Base-by-base conservation (phyloP, 371 early-diverging fungal genomes). In the Mortierella sp. region DNA sequence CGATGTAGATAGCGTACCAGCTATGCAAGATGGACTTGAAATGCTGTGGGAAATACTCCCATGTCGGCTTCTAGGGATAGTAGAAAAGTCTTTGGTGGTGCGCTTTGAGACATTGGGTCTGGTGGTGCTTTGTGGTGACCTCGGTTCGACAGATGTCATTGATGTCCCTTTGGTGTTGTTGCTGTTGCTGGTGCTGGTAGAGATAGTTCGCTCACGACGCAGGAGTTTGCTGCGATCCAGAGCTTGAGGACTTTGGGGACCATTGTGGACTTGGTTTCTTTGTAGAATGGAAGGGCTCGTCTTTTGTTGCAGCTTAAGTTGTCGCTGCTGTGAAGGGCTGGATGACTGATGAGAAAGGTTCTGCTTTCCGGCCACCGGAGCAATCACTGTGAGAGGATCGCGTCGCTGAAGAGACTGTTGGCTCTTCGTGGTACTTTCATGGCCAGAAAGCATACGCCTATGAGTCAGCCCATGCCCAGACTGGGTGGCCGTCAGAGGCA, bases 401-500 rank as follows among this genome's bases (percentile, higher is more conserved):
- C 34, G 34, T 34, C 34, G 34, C 10, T 34, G 34, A 7, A 34
- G 34, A 10, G 34, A 34, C n/a, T n/a, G n/a, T 34, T 34, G 34
- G 34, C 34, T 34, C 34, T 34, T 34, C 19, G 41, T 54, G 47
- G 41, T n/a, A 37, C n/a, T 31, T 13, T 21, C 29, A 28, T 19
- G 27, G 49, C 40, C 48, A 41, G 59, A 21, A 34, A 34, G 34
- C 27, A 43, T 17, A 19, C 31, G 57, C 41, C 50, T 44, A n/a
- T 58, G 41, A 24, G 27, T 44, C 54, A 43, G n/a, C 34, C 7
- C 54, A 34, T 25, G 59, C 12, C 31, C 54, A 22, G 60, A 48
- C 29, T 50, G 67, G 41, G 49, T 54, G 43, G 60, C 50, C 40
- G 59, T 53, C 34, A 54, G 59, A 45, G 67, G 53, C 60, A 66